These are phyloP conservation scores for Fusarium nelsonii DNA, from an alignment of 2,329 filamentous ascomycete genomes.

Conservation along the genomic window DNA sequence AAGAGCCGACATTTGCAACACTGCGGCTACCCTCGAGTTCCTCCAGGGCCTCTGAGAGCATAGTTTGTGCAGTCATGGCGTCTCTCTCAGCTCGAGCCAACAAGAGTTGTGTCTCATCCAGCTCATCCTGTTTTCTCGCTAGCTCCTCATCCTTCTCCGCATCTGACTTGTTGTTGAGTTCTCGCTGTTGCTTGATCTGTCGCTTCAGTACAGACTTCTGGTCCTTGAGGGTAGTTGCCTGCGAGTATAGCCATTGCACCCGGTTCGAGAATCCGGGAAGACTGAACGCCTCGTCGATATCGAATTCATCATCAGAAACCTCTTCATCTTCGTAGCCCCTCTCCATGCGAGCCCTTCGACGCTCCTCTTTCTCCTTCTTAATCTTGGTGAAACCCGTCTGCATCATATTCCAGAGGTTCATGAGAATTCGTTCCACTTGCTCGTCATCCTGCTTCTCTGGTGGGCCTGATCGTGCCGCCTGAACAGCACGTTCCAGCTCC, in stretches of 20 bases:
- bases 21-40: conserved; percentile 59
- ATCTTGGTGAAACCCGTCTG: conserved; percentile 64
- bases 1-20: conserved; percentile 41
- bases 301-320: conserved; percentile 69
- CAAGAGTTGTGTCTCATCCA: conserved; percentile 59
- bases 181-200: conserved; percentile 95
- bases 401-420: conserved; percentile 69
- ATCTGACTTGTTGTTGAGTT: conserved; percentile 90
- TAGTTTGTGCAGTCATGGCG: conserved; percentile 57
- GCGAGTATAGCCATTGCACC: conserved; percentile 81
- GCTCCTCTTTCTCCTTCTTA: conserved; percentile 66
- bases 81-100: conserved; percentile 56
- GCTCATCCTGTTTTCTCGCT: conserved; percentile 67
- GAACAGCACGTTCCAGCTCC: conserved; percentile 55
- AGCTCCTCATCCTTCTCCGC: conserved; percentile 75
- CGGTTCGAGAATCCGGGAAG: conserved; percentile 81
- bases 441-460: conserved; percentile 52
- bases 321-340: conserved; percentile 71
- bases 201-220: conserved; percentile 90
- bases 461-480: conserved; percentile 48
- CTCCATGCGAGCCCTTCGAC: conserved; percentile 64
- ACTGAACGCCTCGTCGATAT: conserved; percentile 73
- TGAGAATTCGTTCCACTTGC: conserved; percentile 68
- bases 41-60: conserved; percentile 62
- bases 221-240: conserved; percentile 82